phyloP scores from a whole-genome alignment of 495 filamentous ascomycete genomes.

The Neurospora pannonica region DNA sequence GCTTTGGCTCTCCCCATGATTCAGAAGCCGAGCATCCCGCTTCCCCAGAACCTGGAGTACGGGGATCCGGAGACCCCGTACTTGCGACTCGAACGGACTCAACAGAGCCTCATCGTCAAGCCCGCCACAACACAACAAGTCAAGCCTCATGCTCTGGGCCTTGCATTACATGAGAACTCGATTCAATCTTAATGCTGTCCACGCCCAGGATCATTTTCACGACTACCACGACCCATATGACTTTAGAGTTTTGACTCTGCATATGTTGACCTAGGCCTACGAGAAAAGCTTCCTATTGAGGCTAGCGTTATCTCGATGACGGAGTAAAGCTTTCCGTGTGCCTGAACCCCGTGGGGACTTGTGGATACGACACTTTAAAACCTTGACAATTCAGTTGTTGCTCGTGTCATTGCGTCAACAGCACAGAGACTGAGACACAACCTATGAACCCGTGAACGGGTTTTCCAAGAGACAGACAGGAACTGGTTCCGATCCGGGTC shows the following conservation, averaged over 20 bases:
- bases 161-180: background rate
- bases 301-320: background rate
- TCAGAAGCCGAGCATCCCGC: background rate
- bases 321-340: background rate
- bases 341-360: background rate
- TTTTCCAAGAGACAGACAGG: background rate
- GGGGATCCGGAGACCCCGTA: background rate
- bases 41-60: background rate
- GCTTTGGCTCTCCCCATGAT: background rate
- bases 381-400: background rate
- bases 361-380: background rate
- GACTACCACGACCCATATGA: background rate
- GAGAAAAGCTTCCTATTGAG: background rate
- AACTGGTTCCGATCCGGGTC: background rate
- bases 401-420: background rate
- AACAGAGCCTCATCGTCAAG: background rate
- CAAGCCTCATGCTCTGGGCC: background rate
- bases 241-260: background rate
- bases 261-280: background rate
- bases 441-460: background rate
- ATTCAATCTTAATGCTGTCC: background rate
- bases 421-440: background rate
- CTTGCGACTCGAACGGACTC: background rate
- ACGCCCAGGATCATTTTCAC: background rate
- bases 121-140: background rate